Base-by-base conservation (phyloP, 495 filamentous ascomycete species). In the Lasiosphaeria miniovina region DNA sequence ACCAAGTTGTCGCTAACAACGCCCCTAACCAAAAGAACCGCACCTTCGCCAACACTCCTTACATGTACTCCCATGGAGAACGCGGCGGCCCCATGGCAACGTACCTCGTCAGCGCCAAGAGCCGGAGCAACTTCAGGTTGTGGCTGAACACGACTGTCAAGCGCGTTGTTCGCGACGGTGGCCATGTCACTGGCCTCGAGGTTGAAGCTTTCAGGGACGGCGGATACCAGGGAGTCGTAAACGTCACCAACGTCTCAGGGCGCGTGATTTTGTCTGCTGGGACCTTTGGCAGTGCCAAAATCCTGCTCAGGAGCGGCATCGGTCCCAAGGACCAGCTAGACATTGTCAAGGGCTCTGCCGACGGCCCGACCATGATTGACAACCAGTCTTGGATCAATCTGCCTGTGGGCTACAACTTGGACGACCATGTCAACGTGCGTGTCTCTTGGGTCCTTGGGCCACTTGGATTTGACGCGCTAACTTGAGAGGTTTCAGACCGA, bases 61-160 rank as follows among this genome's bases (percentile, higher is more conserved):
- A 84, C 73, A 91, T 90, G 82, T 88, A 83, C 73, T 72, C 75
- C 31, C 72, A 84, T 54, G 87, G 84, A 48, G 78, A 88, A 73
- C 81, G 89, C 57, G 85, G 85, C 40, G 89, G 89, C 10, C 89
- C 88, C 50, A 74, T 90, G 64, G 84, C 84, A 7, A 91, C 88
- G 4, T 93, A 92, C 70, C 82, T 92, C 8, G 81, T 85, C 36
- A 80, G 77, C 36, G 88, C 88, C 33, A 77, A 79, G 64, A 73
- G 69, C 40, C 76, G 83, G 55, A 68, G 68, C 34, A 89, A 91
- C 76, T 91, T 93, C 77, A 76, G 82, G 34, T 71, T 93, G 57
- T 82, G 82, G 71, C 79, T 84, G 57, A 82, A 85, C 65, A 86
- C 87, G 40, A 77, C 80, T 33, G 88, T 90, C 50, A 78, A 82